A percentile compares a stretch with the other conserved stretches of the same genome.
Conservation (phyloP, 768 basidiomycete species). For the Gyrodon lividus region DNA sequence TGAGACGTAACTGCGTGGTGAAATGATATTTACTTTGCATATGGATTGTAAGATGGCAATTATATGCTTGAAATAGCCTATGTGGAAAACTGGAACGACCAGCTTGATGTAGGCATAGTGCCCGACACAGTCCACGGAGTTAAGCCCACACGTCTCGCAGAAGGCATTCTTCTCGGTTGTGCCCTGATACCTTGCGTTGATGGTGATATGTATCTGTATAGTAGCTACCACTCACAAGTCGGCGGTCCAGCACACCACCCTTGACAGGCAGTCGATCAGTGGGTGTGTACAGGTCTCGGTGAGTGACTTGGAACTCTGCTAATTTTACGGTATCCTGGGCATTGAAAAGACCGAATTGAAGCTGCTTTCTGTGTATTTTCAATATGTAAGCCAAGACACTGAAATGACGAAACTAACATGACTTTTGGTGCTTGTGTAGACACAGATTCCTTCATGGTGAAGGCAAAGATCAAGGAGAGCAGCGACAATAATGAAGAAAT, state of each 20-base stretch:
- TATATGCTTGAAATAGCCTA: slow-evolving; percentile 96
- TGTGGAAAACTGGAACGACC: slow-evolving; percentile 94
- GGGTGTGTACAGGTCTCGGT: slow-evolving; percentile 86
- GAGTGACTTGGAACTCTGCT: slow-evolving; percentile 94
- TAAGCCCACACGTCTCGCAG: slow-evolving; percentile 94
- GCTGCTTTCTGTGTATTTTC: slow-evolving; percentile 67
- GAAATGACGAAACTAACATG: slow-evolving; percentile 49
- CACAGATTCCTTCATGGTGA: slow-evolving; percentile 72
- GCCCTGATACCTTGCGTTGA: slow-evolving; percentile 52
- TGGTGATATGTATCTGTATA: not conserved
- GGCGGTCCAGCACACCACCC: slow-evolving; percentile 89
- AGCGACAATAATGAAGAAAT: not conserved
- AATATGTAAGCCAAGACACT: not conserved
- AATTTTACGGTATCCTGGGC: slow-evolving; percentile 95
- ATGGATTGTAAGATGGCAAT: slow-evolving; percentile 92
- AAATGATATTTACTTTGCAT: slow-evolving; percentile 69
- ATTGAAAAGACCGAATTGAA: slow-evolving; percentile 93
- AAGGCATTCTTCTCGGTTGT: slow-evolving; percentile 90
- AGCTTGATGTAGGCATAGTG: slow-evolving; percentile 99
- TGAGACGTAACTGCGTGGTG: not conserved
- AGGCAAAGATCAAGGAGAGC: not conserved
- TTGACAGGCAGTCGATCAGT: slow-evolving; percentile 82
- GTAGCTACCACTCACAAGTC: slow-evolving; percentile 59
- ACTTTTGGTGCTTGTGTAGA: slow-evolving; percentile 79
- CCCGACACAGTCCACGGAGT: slow-evolving; percentile 92